Base-by-base conservation (phyloP, 2,329 filamentous ascomycete species). In the Colletotrichum sp. region DNA sequence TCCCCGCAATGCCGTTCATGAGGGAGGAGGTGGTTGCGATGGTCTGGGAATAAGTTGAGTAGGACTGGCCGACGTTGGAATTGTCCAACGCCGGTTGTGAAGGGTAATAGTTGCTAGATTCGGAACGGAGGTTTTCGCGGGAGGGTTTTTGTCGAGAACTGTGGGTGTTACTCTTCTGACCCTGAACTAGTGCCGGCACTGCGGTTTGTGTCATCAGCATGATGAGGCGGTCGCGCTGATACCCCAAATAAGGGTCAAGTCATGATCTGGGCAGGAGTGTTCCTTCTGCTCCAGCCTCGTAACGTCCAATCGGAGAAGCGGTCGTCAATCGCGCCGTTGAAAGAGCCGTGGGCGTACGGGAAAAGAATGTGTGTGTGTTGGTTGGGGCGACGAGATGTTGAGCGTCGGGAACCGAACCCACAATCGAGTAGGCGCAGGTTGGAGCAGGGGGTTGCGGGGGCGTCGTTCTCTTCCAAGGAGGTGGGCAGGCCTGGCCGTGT, bases 1-100 rank as follows among this genome's bases (percentile, higher is more conserved):
- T 89, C 77, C 90, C 89, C 80, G 91, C 86, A 78, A 92, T 87
- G 78, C 91, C 90, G 84, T 93, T 93, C 92, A 93, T 93, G 81
- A 79, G 73, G 76, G 68, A 68, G 63, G 79, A 61, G 18, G 59
- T 67, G 65, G 79, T 72, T 21, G 77, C 70, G 73, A 79, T 79
- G 66, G 81, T 79, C 79, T 81, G 78, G 64, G 78, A 78, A 67
- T 82, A 82, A 55, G 79, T 78, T 69, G 80, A 79, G 70, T 80
- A 72, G 13, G 68, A 52, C 30, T 72, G 34, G 77, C 68, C 71
- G 74, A 75, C 67, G 69, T 78, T 77, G 73, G 77, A 77, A 70
- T 78, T 21, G 77, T 71, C 69, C 74, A 78, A 77, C 69, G 67
- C 30, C 74, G 77, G 61, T 77, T 74, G 74, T 14, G 66, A 66